phyloP scores from a whole-genome alignment of 495 filamentous ascomycete genomes.

The Penicillium odoratum region DNA sequence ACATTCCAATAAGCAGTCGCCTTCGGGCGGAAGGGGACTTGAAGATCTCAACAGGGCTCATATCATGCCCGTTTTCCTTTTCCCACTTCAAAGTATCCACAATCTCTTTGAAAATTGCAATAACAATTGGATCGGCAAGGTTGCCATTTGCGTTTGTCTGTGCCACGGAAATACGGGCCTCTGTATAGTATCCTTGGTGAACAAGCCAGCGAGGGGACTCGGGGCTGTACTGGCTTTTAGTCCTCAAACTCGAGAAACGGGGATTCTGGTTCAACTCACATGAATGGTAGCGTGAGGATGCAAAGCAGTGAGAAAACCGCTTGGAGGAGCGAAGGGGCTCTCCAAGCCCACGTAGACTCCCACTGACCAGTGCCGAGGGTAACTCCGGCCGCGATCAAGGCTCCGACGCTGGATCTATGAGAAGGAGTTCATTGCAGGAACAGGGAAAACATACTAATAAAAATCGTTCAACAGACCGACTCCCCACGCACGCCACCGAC shows the following conservation, averaged over 20 bases:
- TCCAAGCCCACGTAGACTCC: conserved; percentile 54
- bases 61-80: conserved; percentile 39
- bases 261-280: conserved; percentile 21
- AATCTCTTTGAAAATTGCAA: conserved; percentile 32
- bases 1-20: conserved; percentile 47
- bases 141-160: conserved; percentile 49
- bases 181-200: conserved; percentile 37
- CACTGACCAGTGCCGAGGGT: conserved; percentile 51
- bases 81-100: conserved; percentile 44
- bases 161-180: conserved; percentile 36
- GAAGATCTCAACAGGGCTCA: conserved; percentile 42
- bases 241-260: not conserved
- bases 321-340: conserved; percentile 56
- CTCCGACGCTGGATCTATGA: conserved; percentile 30
- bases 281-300: conserved; percentile 52
- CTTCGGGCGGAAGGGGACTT: conserved; percentile 43
- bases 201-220: conserved; percentile 55
- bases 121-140: conserved; percentile 36
- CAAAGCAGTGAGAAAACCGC: conserved; percentile 53
- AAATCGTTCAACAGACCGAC: conserved; percentile 51
- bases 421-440: not conserved
- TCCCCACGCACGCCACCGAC: conserved; percentile 46
- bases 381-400: conserved; percentile 51
- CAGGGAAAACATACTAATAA: conserved; percentile 41
- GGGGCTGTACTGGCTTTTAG: conserved; percentile 27